phyloP scores from a whole-genome alignment of 2,329 filamentous ascomycete genomes.

The Didymella pinodella region DNA sequence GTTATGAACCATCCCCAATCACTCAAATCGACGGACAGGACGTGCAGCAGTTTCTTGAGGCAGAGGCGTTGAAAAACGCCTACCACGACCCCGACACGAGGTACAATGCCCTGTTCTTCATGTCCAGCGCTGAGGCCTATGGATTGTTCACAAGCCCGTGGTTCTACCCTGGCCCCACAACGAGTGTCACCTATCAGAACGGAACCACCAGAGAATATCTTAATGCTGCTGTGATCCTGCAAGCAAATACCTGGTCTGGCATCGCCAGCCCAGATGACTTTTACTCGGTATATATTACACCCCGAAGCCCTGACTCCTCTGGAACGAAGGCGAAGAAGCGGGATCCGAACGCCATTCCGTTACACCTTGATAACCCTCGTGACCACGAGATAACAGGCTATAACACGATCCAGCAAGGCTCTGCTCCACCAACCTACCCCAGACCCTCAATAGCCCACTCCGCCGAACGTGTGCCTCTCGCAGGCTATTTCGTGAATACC shows the following conservation, averaged over 20 bases:
- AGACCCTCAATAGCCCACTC: conserved; percentile 47
- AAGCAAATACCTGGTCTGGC: conserved; percentile 37
- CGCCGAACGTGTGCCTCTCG: conserved; percentile 45
- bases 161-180: conserved; percentile 43
- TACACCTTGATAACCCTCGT: conserved; percentile 40
- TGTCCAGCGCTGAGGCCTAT: conserved; percentile 42
- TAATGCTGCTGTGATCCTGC: conserved; percentile 42
- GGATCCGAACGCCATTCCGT: conserved; percentile 34
- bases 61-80: conserved; percentile 38
- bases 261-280: conserved; percentile 51
- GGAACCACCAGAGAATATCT: conserved; percentile 41
- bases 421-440: conserved; percentile 47
- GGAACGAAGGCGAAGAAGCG: conserved; percentile 34
- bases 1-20: conserved; percentile 46
- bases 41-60: conserved; percentile 45
- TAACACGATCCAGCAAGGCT: conserved; percentile 27
- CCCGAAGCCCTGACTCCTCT: conserved; percentile 19
- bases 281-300: conserved; percentile 49
- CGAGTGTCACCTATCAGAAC: conserved; percentile 48
- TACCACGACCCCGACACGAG: conserved; percentile 54
- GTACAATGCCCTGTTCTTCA: conserved; percentile 52
- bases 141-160: conserved; percentile 43
- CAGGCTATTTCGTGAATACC: conserved; percentile 57
- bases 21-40: conserved; percentile 50
- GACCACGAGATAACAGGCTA: conserved; percentile 39